A percentile compares a stretch with the other conserved stretches of the same genome.
Conservation (phyloP, 768 basidiomycete species). For the Fibroporia radiculosa region DNA sequence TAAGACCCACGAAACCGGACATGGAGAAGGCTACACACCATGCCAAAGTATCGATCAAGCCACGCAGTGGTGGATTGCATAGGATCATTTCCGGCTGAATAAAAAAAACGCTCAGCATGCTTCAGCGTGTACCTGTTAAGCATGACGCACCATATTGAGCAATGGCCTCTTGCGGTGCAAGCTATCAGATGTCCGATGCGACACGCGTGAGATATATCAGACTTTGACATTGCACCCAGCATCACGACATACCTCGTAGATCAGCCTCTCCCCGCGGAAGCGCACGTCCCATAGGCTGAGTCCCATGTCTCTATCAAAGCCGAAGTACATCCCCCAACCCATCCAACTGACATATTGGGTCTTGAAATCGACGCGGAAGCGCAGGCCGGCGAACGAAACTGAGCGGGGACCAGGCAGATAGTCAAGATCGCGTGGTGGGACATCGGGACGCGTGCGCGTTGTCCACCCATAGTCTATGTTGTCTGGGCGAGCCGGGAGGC, state of each 20-base stretch:
- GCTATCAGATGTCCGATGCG: slow-evolving; percentile 25
- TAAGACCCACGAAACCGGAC: not conserved
- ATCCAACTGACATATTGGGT: slow-evolving; percentile 58
- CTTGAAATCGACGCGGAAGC: slow-evolving; percentile 47
- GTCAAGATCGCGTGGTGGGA: slow-evolving; percentile 45
- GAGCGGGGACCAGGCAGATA: slow-evolving; percentile 56
- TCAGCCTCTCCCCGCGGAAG: slow-evolving; percentile 49
- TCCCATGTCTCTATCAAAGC: slow-evolving; percentile 64
- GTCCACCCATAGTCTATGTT: slow-evolving; percentile 31
- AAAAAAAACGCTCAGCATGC: too few relatives aligned
- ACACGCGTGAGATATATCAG: not conserved
- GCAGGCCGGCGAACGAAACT: slow-evolving; percentile 50
- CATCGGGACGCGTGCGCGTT: slow-evolving; percentile 33
- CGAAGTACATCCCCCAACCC: slow-evolving; percentile 55
- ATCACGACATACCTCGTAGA: slow-evolving; percentile 42
- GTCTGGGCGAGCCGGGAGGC: slow-evolving; percentile 26
- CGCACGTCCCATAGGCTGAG: slow-evolving; percentile 52
- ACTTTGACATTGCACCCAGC: not conserved
- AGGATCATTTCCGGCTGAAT: slow-evolving; percentile 50
- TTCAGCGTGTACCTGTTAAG: not conserved
- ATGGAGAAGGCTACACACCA: slow-evolving; percentile 23
- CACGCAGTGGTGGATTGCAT: slow-evolving; percentile 53
- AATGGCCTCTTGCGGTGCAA: slow-evolving; percentile 55
- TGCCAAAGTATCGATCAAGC: slow-evolving; percentile 58
- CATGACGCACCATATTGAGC: slow-evolving; percentile 46